Conservation (phyloP, 2,329 filamentous ascomycete genomes). For the Ceratocystis ficicola region DNA sequence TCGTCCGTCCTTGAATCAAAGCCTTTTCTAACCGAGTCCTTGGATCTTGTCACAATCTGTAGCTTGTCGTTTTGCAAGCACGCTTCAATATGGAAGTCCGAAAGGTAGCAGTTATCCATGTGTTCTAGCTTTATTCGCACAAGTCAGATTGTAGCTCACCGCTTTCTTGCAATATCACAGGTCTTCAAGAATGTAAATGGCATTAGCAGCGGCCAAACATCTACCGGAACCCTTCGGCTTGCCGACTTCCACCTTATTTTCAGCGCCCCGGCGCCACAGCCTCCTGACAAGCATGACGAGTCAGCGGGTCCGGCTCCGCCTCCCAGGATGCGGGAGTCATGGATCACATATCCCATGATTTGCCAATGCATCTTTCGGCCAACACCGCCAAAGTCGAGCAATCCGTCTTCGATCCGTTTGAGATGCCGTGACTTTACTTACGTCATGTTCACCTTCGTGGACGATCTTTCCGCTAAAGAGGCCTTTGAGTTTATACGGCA, state of each 20-base stretch:
- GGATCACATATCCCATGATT: conserved; percentile 93
- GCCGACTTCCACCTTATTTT: conserved; percentile 52
- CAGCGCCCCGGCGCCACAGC: conserved; percentile 33
- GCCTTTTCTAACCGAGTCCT: neutral
- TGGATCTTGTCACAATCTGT: neutral
- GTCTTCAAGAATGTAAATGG: conserved; percentile 48
- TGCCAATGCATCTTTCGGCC: conserved; percentile 66
- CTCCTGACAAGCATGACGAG: conserved; percentile 25
- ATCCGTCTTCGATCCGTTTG: conserved; percentile 71
- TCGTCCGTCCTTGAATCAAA: neutral
- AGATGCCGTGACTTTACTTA: conserved; percentile 90
- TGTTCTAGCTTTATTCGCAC: neutral
- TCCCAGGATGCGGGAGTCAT: conserved; percentile 52
- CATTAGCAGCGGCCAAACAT: conserved; percentile 46
- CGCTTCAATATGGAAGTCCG: conserved; percentile 18
- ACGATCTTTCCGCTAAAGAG: conserved; percentile 63
- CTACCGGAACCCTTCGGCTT: conserved; percentile 46
- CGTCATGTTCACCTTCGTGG: conserved; percentile 75
- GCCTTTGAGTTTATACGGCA: conserved; percentile 76
- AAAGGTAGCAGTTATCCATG: conserved; percentile 13
- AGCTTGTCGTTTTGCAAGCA: neutral
- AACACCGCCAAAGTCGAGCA: conserved; percentile 53
- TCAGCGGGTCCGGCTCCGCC: conserved; percentile 23
- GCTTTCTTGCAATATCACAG: conserved; percentile 26
- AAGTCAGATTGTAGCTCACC: conserved; percentile 11